Percentiles rank a stretch among this genome's conserved stretches.
Evolutionary conservation across 768 basidiomycete species (phyloP).

Genomic region (Lentinula aciculospora): DNA sequence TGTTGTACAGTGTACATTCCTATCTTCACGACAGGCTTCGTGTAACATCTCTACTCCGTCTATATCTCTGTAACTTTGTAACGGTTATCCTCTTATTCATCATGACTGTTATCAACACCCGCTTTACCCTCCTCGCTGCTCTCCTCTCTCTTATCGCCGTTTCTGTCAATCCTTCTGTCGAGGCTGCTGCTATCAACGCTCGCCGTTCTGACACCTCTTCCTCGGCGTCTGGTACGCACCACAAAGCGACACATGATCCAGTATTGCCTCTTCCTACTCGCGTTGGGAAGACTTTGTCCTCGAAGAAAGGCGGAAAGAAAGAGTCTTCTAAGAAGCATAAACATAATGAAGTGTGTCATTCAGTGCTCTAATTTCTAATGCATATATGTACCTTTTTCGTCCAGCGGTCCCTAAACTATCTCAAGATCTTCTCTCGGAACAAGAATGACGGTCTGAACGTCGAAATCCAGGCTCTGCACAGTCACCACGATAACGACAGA

Average conservation of each 20-base stretch:
- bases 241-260: neutral
- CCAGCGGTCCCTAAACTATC: neutral
- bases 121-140: slow-evolving; percentile 39
- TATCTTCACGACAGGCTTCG: slow-evolving; percentile 10
- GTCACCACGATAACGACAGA: neutral
- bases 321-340: neutral
- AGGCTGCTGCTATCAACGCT: slow-evolving; percentile 32
- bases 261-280: slow-evolving; percentile 3
- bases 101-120: slow-evolving; percentile 48
- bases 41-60: slow-evolving; percentile 11
- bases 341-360: neutral
- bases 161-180: slow-evolving; percentile 25
- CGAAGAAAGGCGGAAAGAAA: neutral
- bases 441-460: neutral
- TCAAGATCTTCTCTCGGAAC: neutral
- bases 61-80: slow-evolving; percentile 3
- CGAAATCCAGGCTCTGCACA: neutral
- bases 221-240: neutral
- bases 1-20: slow-evolving; percentile 6
- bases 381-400: slow-evolving; percentile 2
- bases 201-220: slow-evolving; percentile 11
- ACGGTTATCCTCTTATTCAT: slow-evolving; percentile 12
- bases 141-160: slow-evolving; percentile 40
- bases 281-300: neutral
- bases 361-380: neutral